Conservation (phyloP, 2,329 filamentous ascomycete species). For the Parastagonospora nodorum region DNA sequence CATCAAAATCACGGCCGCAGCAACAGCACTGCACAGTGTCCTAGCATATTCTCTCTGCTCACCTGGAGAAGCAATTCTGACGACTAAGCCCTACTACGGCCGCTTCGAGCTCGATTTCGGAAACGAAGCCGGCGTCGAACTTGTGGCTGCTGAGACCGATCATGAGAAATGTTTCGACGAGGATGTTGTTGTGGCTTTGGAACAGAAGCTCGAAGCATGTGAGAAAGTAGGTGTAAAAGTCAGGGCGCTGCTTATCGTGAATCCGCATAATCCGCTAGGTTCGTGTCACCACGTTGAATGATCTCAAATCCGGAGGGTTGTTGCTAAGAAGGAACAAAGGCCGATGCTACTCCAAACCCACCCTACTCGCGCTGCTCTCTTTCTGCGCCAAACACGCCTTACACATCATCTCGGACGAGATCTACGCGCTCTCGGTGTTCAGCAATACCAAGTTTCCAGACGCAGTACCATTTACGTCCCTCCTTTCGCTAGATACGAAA, state of each 20-base stretch:
- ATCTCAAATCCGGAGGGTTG: background rate
- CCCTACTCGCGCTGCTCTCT: slow-evolving; percentile 51
- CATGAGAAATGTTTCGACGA: slow-evolving; percentile 17
- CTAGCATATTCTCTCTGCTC: slow-evolving; percentile 52
- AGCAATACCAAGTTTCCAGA: slow-evolving; percentile 6
- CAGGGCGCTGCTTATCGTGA: slow-evolving; percentile 55
- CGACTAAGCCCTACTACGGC: slow-evolving; percentile 54
- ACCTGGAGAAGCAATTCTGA: slow-evolving; percentile 53
- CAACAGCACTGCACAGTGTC: slow-evolving; percentile 51
- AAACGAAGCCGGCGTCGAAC: slow-evolving; percentile 41
- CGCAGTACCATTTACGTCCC: slow-evolving; percentile 25
- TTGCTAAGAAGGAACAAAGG: slow-evolving; percentile 19
- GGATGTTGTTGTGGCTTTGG: slow-evolving; percentile 41
- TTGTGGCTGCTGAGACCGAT: slow-evolving; percentile 21
- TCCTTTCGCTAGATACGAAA: slow-evolving; percentile 20
- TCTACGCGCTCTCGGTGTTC: slow-evolving; percentile 61
- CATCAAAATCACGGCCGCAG: slow-evolving; percentile 48
- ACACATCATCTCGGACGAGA: slow-evolving; percentile 63
- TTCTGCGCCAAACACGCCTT: slow-evolving; percentile 57
- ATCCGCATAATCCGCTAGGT: slow-evolving; percentile 59
- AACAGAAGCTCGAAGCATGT: slow-evolving; percentile 44
- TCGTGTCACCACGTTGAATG: background rate
- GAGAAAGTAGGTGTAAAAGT: slow-evolving; percentile 41
- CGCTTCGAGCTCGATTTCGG: slow-evolving; percentile 57
- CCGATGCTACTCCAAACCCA: slow-evolving; percentile 41